phyloP scores from a whole-genome alignment of 2,329 filamentous ascomycete genomes.

The Lomentospora prolificans region DNA sequence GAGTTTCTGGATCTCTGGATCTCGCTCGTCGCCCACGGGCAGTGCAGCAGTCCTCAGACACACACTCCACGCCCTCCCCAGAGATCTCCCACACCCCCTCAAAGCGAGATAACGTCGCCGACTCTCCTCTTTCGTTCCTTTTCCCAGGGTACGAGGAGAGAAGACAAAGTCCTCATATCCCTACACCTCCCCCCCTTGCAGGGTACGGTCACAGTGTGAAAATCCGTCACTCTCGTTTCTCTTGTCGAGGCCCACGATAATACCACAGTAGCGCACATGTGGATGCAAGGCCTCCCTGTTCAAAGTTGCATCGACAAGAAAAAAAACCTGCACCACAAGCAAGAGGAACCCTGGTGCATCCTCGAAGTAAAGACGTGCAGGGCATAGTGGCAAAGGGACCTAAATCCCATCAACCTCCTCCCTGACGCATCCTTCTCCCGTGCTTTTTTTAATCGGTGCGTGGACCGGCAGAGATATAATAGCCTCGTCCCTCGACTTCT shows the following conservation, averaged over 20 bases:
- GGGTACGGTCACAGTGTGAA: neutral
- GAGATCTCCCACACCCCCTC: slow-evolving; percentile 1
- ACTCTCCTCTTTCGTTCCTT: no score
- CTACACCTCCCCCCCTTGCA: no score
- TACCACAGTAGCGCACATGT: neutral
- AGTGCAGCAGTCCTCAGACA: slow-evolving; percentile 1
- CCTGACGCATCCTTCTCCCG: neutral
- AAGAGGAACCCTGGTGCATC: slow-evolving; percentile 5
- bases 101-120: neutral
- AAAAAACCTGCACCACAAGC: slow-evolving; percentile 3
- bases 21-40: neutral
- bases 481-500: slow-evolving; percentile 5
- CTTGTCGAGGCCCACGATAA: neutral
- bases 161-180: no score
- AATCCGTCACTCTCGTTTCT: neutral
- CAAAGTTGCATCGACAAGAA: slow-evolving; percentile 5
- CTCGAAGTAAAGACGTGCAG: neutral
- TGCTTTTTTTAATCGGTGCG: neutral
- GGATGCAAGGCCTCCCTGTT: neutral
- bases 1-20: neutral
- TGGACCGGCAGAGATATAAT: neutral
- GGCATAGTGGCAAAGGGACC: neutral
- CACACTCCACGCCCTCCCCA: neutral
- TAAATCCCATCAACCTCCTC: neutral
- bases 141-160: neutral